Evolutionary conservation across 2,329 filamentous ascomycete genomes (phyloP).

Genomic region (Alternaria consortialis): DNA sequence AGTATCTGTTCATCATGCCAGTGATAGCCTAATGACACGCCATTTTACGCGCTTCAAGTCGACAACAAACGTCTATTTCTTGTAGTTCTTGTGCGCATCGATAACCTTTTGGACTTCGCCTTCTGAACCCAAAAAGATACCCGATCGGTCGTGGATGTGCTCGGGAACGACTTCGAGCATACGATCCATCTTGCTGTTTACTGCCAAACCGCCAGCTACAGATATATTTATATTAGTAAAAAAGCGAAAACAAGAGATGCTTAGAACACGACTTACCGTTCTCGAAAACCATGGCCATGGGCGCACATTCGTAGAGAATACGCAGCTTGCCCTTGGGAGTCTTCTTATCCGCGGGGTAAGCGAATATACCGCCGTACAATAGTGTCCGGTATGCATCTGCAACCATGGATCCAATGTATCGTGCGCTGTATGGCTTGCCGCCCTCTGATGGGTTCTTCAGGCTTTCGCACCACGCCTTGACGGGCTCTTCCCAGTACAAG

Average conservation of each 20-base stretch:
- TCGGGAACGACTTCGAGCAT: conserved; percentile 91
- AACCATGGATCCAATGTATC: conserved; percentile 98
- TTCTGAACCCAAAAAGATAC: conserved; percentile 94
- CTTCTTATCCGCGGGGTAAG: conserved; percentile 97
- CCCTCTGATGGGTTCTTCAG: conserved; percentile 80
- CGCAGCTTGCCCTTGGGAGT: conserved; percentile 97
- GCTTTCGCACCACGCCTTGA: conserved; percentile 86
- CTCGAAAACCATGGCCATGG: conserved; percentile 99
- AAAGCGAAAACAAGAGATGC: background rate
- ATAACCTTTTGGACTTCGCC: conserved; percentile 98
- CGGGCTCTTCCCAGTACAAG: conserved; percentile 90
- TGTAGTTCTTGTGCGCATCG: conserved; percentile 72
- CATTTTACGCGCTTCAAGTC: background rate
- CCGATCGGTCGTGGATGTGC: conserved; percentile 92
- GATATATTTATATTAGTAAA: conserved; percentile 24
- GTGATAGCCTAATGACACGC: background rate
- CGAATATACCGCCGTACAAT: conserved; percentile 95
- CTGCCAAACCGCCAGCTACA: conserved; percentile 85
- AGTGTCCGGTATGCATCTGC: conserved; percentile 96
- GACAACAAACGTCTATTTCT: conserved; percentile 31
- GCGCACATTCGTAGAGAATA: conserved; percentile 97
- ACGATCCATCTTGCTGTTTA: conserved; percentile 89
- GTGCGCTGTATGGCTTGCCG: conserved; percentile 89
- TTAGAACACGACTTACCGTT: conserved; percentile 74
- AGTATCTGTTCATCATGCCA: background rate